Evolutionary conservation across 1,284 basidiomycete species (phyloP).

Genomic region (Schizophyllum amplum): DNA sequence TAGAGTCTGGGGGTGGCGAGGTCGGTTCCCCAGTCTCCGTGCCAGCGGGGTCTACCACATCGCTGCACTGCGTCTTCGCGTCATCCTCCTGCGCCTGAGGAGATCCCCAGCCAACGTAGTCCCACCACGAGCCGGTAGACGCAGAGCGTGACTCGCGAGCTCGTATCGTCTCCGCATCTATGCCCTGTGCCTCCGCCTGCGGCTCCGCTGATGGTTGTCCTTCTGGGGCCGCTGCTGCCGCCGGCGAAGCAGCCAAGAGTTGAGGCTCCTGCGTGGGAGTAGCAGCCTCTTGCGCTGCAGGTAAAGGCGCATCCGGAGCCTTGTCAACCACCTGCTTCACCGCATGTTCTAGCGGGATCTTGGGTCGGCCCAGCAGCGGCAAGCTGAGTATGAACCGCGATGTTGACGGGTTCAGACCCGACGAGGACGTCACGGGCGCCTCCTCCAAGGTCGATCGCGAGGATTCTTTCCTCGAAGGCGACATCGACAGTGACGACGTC

Average conservation of each 20-base stretch:
- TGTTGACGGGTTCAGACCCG: constrained; percentile 18
- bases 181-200: neutral
- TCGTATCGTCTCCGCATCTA: neutral
- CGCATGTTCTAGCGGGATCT: constrained; percentile 37
- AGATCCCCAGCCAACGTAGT: constrained; percentile 40
- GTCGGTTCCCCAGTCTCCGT: constrained; percentile 2
- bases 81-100: constrained; percentile 5
- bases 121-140: constrained; percentile 54
- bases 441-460: neutral
- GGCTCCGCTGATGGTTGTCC: neutral
- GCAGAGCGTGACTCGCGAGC: neutral
- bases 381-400: constrained; percentile 36
- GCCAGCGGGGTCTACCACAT: constrained; percentile 1
- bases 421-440: constrained; percentile 13
- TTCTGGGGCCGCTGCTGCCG: no score
- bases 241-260: neutral
- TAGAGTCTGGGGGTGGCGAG: no score
- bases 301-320: no score
- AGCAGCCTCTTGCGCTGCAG: neutral
- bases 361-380: constrained; percentile 44
- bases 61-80: constrained; percentile 5
- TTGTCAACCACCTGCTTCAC: constrained; percentile 24
- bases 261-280: neutral
- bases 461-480: neutral
- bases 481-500: no score